A percentile compares a stretch with the other conserved stretches of the same genome.
phyloP scores from a whole-genome alignment of 495 filamentous ascomycete species.

The Annulohypoxylon bovei region DNA sequence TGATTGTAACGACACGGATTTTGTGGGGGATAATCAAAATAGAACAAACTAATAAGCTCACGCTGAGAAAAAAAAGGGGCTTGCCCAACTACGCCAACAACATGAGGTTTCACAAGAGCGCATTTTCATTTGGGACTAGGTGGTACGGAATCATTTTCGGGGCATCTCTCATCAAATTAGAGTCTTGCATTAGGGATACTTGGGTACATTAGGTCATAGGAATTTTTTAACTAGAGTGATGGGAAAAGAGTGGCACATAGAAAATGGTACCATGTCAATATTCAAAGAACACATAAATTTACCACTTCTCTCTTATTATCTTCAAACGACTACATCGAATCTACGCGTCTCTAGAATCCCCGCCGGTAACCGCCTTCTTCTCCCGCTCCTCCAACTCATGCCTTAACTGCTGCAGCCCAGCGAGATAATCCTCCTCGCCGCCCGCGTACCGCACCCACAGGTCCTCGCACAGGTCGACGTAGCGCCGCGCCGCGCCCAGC shows the following conservation, averaged over 20 bases:
- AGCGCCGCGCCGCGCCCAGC: constrained; percentile 36
- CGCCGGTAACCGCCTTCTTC: not conserved
- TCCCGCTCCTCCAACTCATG: constrained; percentile 35
- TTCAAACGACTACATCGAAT: not conserved
- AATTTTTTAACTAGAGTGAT: not conserved
- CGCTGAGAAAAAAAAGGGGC: not conserved
- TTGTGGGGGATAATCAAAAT: not conserved
- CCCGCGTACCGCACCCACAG: constrained; percentile 51
- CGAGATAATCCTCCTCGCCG: constrained; percentile 46
- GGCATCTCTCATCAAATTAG: not conserved
- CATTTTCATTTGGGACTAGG: not conserved
- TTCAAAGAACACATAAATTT: no score
- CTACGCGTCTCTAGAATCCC: not conserved
- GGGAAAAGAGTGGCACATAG: no score
- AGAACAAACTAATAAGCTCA: not conserved
- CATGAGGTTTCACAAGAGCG: not conserved
- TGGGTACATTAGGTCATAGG: no score
- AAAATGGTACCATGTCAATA: no score
- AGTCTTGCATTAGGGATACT: not conserved
- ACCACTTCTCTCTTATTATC: not conserved
- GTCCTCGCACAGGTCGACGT: constrained; percentile 41
- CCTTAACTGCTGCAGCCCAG: constrained; percentile 46
- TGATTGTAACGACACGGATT: not conserved
- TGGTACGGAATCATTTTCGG: not conserved
- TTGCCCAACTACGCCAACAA: not conserved